Base-by-base conservation (phyloP, 176 grass and related monocot species). In the Zea mays region DNA sequence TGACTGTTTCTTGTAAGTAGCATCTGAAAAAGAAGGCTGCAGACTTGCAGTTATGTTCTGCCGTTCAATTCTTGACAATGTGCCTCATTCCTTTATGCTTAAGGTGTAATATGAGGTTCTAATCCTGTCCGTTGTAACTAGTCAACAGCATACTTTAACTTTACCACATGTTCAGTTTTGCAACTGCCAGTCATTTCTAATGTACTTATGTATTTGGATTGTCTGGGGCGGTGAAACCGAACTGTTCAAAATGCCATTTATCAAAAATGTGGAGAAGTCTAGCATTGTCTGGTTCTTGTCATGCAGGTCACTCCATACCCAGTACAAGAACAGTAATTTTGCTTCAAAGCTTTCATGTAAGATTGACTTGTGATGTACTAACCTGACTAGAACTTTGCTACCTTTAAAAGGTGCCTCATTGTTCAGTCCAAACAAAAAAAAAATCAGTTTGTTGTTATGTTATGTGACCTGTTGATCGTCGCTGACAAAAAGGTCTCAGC, bases 261-360 rank as follows among this genome's bases (percentile, higher is more conserved):
- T 6, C 6, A 61, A 61, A 61, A 33, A 61, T 61, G 21, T 33
- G 9, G 9, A 33, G 3, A 61, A 61, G 14, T 38, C 17, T 38
- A 36, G 11, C 2, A 45, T 13, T 49, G 5, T 19, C 58, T 65
- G 6, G 38, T 77, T 84, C 82, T 41, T 46, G 14, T 50, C 43
- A 58, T 63, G 14, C 27, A 51, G 33, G 14, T 17, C 14, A 36
- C 59, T 62, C 44, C 13, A 40, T 75, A 40, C 20, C 35, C 8
- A 48, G 62, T 41, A 34, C 50, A 15, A 39, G 57, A 63, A n/a
- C 40, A 7, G 14, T 63, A 40, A 49, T 20, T 74, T 72, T 50
- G 60, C 13, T 83, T 61, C 62, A 61, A 38, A 74, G 62, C 17
- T 36, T 82, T 27, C 74, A 37, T 68, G 43, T 73, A 69, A 14